Conservation (phyloP, 164 flowering plant genomes). For the Hamamelis virginiana region DNA sequence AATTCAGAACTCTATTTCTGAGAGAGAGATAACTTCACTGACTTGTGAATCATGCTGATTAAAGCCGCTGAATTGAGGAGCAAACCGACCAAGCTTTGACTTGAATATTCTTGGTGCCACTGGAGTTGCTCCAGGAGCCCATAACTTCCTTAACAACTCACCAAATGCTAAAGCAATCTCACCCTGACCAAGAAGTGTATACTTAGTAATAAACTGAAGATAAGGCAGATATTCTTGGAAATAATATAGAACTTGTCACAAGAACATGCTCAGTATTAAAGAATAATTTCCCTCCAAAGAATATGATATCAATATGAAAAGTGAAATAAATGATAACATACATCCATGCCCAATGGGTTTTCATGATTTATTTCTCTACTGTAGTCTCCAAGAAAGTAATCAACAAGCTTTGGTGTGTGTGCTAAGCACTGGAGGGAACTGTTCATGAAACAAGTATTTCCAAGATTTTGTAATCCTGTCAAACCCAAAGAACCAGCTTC, state of each 20-base stretch:
- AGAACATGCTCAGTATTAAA: constrained; percentile 2
- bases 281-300: not conserved
- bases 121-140: constrained; percentile 79
- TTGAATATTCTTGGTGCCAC: constrained; percentile 76
- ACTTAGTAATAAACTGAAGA: constrained; percentile 3
- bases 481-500: constrained; percentile 73
- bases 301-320: not conserved
- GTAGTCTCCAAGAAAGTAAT: constrained; percentile 88
- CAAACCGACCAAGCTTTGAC: constrained; percentile 75
- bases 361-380: constrained; percentile 69
- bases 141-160: constrained; percentile 71
- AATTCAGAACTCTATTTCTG: not conserved
- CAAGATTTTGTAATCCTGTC: constrained; percentile 91
- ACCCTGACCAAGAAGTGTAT: constrained; percentile 48
- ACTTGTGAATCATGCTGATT: constrained; percentile 98
- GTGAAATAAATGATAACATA: constrained; percentile 31
- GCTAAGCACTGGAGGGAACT: constrained; percentile 92
- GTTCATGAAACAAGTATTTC: constrained; percentile 97
- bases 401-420: constrained; percentile 89
- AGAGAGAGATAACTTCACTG: constrained; percentile 22
- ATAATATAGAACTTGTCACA: constrained; percentile 8
- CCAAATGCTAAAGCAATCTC: constrained; percentile 95
- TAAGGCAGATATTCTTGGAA: constrained; percentile 13
- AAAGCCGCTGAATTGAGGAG: constrained; percentile 89
- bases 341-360: constrained; percentile 88